A percentile compares a stretch with the other conserved stretches of the same genome.
Conservation (phyloP, 2,329 filamentous ascomycete genomes). For the Colletotrichum lindemuthianum region DNA sequence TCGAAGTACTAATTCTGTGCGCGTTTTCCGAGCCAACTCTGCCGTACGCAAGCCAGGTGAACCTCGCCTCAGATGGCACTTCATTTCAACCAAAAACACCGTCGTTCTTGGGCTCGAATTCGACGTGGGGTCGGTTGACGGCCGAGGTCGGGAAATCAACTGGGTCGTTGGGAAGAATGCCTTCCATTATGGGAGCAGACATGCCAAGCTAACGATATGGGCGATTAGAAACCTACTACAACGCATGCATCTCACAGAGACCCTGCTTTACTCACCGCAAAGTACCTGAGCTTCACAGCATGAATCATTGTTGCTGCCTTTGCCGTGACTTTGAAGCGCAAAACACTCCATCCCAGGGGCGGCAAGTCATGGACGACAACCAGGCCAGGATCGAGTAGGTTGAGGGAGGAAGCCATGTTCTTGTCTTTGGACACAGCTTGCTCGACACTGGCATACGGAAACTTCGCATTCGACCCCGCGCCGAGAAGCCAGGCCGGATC, state of each 20-base stretch:
- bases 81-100: constrained; percentile 15
- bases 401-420: not conserved
- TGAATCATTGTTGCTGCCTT: constrained; percentile 33
- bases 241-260: not conserved
- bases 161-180: constrained; percentile 12
- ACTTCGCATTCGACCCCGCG: constrained; percentile 1
- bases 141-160: constrained; percentile 11
- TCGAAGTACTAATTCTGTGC: too few relatives aligned
- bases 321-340: constrained; percentile 20
- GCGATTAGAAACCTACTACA: not conserved
- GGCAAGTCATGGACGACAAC: constrained; percentile 27
- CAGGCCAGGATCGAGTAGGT: constrained; percentile 7
- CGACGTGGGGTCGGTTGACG: constrained; percentile 14
- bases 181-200: constrained; percentile 30
- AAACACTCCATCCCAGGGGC: constrained; percentile 24
- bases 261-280: constrained; percentile 16
- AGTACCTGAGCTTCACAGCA: constrained; percentile 31
- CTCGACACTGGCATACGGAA: constrained; percentile 22
- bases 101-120: constrained; percentile 26
- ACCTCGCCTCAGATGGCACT: not conserved
- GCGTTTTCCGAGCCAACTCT: too few relatives aligned
- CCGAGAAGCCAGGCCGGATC: constrained; percentile 38
- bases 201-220: constrained; percentile 7
- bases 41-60: not conserved
- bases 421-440: constrained; percentile 2